Percentiles rank a stretch among this genome's conserved stretches.
These are phyloP conservation scores for Colletotrichum sublineola DNA, from an alignment of 2,329 filamentous ascomycete species.

Conservation along the genomic window DNA sequence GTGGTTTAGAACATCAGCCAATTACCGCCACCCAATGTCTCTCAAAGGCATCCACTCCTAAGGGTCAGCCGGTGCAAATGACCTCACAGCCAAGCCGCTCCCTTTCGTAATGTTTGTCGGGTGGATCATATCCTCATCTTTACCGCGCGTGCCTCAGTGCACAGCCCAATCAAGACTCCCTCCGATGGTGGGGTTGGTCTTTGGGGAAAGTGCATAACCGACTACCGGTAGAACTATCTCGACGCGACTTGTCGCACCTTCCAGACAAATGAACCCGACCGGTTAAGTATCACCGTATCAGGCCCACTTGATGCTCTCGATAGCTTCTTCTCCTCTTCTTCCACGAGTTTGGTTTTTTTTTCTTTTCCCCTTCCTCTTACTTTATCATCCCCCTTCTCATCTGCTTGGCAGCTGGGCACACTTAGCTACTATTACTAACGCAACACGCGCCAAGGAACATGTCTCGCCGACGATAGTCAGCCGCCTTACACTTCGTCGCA, in stretches of 20 bases:
- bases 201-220: conserved; percentile 17
- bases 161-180: conserved; percentile 17
- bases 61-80: conserved; percentile 37
- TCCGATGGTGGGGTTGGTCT: not conserved
- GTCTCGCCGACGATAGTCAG: conserved; percentile 40
- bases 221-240: not conserved
- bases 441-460: conserved; percentile 31
- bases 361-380: not conserved
- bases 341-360: not conserved
- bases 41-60: conserved; percentile 25
- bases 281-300: not conserved
- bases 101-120: not conserved
- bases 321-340: conserved; percentile 10
- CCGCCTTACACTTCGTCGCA: conserved; percentile 35
- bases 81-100: conserved; percentile 39
- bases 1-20: conserved; percentile 11
- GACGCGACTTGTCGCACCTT: conserved; percentile 17
- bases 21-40: conserved; percentile 17
- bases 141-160: conserved; percentile 40
- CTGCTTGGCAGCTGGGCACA: not conserved
- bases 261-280: conserved; percentile 8
- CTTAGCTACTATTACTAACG: conserved; percentile 6
- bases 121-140: conserved; percentile 33
- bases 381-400: not conserved
- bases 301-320: conserved; percentile 9